phyloP scores from a whole-genome alignment of 1,284 basidiomycete species.

The Sphagnurus paluster region DNA sequence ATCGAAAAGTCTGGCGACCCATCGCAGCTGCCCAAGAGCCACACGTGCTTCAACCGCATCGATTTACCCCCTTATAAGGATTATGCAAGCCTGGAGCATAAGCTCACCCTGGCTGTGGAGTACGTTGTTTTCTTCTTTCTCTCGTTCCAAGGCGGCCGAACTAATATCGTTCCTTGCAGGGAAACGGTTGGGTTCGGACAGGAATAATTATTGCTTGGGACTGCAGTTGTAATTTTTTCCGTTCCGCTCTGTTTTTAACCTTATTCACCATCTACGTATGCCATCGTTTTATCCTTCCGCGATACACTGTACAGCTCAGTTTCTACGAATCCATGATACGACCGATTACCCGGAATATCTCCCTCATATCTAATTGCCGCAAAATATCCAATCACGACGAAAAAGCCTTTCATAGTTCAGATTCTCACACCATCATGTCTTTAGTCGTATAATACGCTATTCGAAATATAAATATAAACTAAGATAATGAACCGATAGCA shows the following conservation, averaged over 20 bases:
- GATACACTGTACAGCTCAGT: neutral
- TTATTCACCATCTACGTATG: constrained; percentile 7
- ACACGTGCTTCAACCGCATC: constrained; percentile 86
- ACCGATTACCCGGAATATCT: neutral
- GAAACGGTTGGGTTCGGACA: constrained; percentile 75
- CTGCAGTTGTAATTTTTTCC: constrained; percentile 3
- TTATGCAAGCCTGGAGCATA: constrained; percentile 81
- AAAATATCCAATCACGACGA: neutral
- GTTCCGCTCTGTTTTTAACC: neutral
- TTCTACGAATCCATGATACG: neutral
- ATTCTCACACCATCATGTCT: neutral
- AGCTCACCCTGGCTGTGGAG: constrained; percentile 84
- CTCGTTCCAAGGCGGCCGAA: constrained; percentile 1
- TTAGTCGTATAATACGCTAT: constrained; percentile 14
- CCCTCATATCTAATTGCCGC: neutral
- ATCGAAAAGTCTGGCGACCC: constrained; percentile 90
- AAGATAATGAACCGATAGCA: constrained; percentile 8
- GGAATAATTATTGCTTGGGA: constrained; percentile 41
- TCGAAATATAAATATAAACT: constrained; percentile 14
- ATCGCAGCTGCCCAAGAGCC: constrained; percentile 82
- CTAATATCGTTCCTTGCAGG: constrained; percentile 32
- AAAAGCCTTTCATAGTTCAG: constrained; percentile 3
- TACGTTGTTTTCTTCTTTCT: constrained; percentile 34
- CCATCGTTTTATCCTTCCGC: constrained; percentile 2
- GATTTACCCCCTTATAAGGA: constrained; percentile 87